phyloP scores from a whole-genome alignment of 176 grass and related monocot genomes.

The Hyparrhenia diplandra region DNA sequence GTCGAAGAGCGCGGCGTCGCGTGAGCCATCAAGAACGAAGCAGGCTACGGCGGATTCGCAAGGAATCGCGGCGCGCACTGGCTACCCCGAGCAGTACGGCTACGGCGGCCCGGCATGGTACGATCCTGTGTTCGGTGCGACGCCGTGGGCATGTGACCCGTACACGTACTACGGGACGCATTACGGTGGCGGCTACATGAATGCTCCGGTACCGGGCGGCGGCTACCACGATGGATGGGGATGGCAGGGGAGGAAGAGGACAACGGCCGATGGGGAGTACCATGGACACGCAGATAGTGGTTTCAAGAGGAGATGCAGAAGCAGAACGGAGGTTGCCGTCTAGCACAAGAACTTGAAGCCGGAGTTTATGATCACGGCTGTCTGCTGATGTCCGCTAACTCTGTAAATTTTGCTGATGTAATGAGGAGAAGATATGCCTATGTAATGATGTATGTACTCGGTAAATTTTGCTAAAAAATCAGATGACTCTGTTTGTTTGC shows the following conservation, averaged over 20 bases:
- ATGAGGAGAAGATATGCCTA: neutral
- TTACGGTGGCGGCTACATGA: neutral
- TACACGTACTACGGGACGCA: neutral
- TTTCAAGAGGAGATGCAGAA: slow-evolving; percentile 11
- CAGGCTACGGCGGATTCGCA: neutral
- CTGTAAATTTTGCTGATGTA: neutral
- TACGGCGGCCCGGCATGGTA: neutral
- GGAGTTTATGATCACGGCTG: neutral
- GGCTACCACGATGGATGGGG: neutral
- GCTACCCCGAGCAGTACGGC: neutral
- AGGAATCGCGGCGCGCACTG: neutral
- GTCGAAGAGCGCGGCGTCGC: neutral
- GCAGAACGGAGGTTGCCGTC: neutral
- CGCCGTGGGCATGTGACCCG: neutral
- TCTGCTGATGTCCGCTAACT: neutral
- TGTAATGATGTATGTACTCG: neutral
- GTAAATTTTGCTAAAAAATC: neutral
- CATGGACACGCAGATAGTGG: neutral
- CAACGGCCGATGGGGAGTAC: neutral
- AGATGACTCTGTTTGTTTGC: neutral
- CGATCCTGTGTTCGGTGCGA: neutral
- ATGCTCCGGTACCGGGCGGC: neutral
- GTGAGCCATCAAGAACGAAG: neutral
- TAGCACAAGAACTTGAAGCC: neutral
- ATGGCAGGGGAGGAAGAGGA: neutral